Conservation (phyloP, 169 alveolate species). For the Cryptosporidium xiaoi region DNA sequence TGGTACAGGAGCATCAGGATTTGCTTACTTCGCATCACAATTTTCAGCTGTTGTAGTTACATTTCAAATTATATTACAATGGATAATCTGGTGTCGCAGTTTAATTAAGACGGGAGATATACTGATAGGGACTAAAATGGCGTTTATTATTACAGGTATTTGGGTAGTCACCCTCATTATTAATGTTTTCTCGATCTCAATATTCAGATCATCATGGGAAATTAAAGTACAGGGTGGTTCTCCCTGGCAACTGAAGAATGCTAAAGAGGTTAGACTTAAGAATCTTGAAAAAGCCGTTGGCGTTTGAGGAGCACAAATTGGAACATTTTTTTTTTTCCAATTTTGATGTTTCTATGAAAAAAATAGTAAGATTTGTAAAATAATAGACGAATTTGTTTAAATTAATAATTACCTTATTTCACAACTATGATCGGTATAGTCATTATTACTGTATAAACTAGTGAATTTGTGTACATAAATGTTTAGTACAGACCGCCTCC, state of each 20-base stretch:
- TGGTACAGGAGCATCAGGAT: conserved; percentile 70
- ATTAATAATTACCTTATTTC: neutral
- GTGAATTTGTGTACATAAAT: neutral
- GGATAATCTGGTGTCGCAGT: conserved; percentile 58
- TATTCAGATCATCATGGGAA: conserved; percentile 73
- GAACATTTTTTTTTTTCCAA: too few species aligned
- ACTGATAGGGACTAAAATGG: conserved; percentile 39
- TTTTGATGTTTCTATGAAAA: too few species aligned
- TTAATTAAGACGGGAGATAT: conserved; percentile 41
- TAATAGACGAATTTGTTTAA: neutral
- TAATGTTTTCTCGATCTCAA: conserved; percentile 30
- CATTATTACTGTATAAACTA: too few species aligned
- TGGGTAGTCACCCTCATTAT: conserved; percentile 45
- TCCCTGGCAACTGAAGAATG: conserved; percentile 64
- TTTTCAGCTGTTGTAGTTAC: conserved; percentile 63
- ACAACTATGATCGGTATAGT: too few species aligned
- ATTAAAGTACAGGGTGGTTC: conserved; percentile 63
- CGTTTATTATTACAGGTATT: conserved; percentile 33
- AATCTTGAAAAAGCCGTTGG: conserved; percentile 65
- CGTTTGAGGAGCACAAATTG: neutral
- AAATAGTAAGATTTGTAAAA: too few species aligned
- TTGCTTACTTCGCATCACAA: conserved; percentile 61
- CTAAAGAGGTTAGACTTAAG: conserved; percentile 57
- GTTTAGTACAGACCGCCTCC: conserved; percentile 50
- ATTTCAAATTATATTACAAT: conserved; percentile 53